Percentiles rank a stretch among this genome's conserved stretches.
phyloP scores from a whole-genome alignment of 208 protist genomes.

The Leptomonas pyrrhocoris region DNA sequence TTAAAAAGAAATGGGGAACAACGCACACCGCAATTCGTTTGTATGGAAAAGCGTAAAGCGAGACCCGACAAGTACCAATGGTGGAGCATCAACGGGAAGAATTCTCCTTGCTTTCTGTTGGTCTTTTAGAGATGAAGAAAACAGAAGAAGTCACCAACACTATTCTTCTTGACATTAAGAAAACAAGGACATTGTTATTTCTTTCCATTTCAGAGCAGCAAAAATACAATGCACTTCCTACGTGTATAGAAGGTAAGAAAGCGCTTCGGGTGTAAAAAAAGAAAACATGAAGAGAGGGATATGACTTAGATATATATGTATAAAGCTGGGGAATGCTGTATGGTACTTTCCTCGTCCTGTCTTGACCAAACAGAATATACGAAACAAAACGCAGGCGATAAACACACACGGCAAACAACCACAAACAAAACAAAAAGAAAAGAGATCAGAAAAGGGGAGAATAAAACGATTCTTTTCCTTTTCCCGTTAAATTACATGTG shows the following conservation, averaged over 20 bases:
- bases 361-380: not conserved
- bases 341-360: too few relatives aligned
- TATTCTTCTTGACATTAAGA: constrained; percentile 3
- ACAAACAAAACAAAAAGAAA: not conserved
- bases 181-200: constrained; percentile 7
- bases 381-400: not conserved
- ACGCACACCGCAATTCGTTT: not conserved
- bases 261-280: constrained; percentile 5
- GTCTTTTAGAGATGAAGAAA: too few relatives aligned
- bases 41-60: not conserved
- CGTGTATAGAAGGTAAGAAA: constrained; percentile 14
- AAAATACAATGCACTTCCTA: constrained; percentile 3
- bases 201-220: too few relatives aligned
- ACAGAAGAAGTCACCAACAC: not conserved
- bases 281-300: constrained; percentile 1
- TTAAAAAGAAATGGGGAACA: not conserved
- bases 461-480: too few relatives aligned
- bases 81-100: constrained; percentile 1
- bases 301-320: too few relatives aligned
- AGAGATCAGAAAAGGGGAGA: too few relatives aligned
- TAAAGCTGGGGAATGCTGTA: too few relatives aligned
- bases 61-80: not conserved
- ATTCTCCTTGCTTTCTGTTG: too few relatives aligned
- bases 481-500: too few relatives aligned
- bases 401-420: not conserved